Percentiles rank a stretch among this genome's conserved stretches.
Conservation (phyloP, 2,329 filamentous ascomycete species). For the Phialemonium atrogriseum region DNA sequence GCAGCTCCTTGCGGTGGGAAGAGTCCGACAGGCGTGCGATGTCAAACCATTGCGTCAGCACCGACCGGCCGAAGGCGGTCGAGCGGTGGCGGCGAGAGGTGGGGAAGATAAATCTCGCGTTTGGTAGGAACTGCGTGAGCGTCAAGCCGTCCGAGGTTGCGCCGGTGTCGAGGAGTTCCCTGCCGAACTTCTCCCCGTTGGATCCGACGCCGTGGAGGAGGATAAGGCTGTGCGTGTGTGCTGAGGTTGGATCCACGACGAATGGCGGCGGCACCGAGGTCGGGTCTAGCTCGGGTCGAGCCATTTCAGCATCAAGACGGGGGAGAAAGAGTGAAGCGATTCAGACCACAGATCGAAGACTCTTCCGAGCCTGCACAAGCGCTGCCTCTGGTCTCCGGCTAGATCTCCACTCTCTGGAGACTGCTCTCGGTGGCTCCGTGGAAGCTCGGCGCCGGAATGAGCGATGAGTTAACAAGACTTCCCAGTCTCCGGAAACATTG, state of each 20-base stretch:
- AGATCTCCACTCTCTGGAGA: no score
- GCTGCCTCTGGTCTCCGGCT: no score
- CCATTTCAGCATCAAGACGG: no score
- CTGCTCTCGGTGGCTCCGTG: no score
- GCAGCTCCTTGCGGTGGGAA: slow-evolving; percentile 28
- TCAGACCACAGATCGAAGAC: no score
- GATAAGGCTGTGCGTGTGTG: slow-evolving; percentile 19
- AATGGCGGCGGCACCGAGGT: slow-evolving; percentile 7
- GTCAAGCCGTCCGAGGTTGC: slow-evolving; percentile 13
- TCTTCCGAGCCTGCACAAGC: no score
- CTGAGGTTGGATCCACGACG: slow-evolving; percentile 13
- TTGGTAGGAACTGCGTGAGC: slow-evolving; percentile 24
- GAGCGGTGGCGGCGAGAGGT: slow-evolving; percentile 36
- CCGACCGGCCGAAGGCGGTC: slow-evolving; percentile 28
- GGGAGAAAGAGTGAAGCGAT: no score
- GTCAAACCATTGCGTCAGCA: slow-evolving; percentile 45
- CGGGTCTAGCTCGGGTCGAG: no score
- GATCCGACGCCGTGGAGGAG: slow-evolving; percentile 23
- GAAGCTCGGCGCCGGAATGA: no score
- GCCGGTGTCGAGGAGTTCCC: slow-evolving; percentile 21
- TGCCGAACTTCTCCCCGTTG: slow-evolving; percentile 23
- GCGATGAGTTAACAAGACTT: no score
- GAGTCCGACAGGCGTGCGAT: slow-evolving; percentile 31
- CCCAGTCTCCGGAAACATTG: no score
- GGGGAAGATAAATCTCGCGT: slow-evolving; percentile 42